A percentile compares a stretch with the other conserved stretches of the same genome.
These are phyloP conservation scores for Sequoia sempervirens DNA, from an alignment of 75 land plant genomes.

Conservation along the genomic window DNA sequence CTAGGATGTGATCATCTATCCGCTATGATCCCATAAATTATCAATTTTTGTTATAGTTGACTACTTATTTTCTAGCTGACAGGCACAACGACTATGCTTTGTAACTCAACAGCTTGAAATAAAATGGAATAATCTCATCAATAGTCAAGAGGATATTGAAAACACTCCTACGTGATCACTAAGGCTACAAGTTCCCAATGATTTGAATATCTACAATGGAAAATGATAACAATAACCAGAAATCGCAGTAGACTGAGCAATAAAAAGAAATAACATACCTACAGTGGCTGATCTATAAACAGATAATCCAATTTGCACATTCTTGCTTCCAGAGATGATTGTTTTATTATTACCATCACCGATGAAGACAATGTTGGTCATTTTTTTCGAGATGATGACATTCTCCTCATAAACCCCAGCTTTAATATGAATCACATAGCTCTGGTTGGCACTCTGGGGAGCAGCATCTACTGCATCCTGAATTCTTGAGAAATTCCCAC, in stretches of 20 bases:
- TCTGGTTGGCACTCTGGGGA: slow-evolving; percentile 18
- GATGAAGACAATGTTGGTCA: slow-evolving; percentile 29
- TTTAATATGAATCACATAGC: slow-evolving; percentile 37
- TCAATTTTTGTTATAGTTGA: neutral
- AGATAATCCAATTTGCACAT: slow-evolving; percentile 23
- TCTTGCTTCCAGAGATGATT: slow-evolving; percentile 39
- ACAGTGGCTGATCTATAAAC: slow-evolving; percentile 38
- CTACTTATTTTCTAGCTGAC: neutral
- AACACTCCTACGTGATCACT: neutral
- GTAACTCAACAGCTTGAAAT: neutral
- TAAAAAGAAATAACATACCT: slow-evolving; percentile 20
- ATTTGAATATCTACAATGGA: neutral
- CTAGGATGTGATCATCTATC: neutral
- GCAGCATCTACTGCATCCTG: slow-evolving; percentile 18
- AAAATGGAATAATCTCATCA: neutral
- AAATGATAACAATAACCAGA: neutral
- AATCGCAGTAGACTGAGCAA: neutral
- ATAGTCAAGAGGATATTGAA: neutral
- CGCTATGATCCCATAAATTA: neutral
- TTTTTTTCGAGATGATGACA: slow-evolving; percentile 25
- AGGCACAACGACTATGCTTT: neutral
- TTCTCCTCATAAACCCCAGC: slow-evolving; percentile 42
- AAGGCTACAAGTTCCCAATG: neutral
- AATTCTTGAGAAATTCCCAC: slow-evolving; percentile 5
- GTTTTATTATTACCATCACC: slow-evolving; percentile 44